Base-by-base conservation (phyloP, 2,329 filamentous ascomycete species). In the Pyricularia grisea region DNA sequence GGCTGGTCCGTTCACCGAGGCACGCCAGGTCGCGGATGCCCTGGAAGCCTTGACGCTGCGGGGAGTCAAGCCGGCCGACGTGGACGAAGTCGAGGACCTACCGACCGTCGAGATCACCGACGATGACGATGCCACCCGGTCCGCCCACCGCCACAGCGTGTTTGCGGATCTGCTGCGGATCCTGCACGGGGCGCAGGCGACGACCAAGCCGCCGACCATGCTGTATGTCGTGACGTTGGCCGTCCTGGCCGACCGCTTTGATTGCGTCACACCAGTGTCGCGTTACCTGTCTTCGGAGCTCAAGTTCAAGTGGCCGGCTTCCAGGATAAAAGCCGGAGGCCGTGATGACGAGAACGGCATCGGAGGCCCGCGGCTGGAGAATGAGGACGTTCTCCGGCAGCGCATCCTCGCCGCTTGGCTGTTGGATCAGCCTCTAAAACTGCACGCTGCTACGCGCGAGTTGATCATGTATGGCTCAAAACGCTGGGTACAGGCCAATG, bases 171-270 rank as follows among this genome's bases (percentile, higher is more conserved):
- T 93, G 73, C 79, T 93, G 28, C 81, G 84, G 23, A 85, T 91
- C 23, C 79, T 92, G 23, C 91, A 93, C 75, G 83, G 83, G 27
- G 79, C 79, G n/a, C 66, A 55, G 66, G 83, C 85, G 55, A 77
- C 81, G 17, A 27, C 58, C n/a, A 67, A 60, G 28, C 31, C 60
- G 23, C 28, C 42, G 2, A 85, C 84, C 20, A 83, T 92, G 72
- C 79, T 85, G 7, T 90, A 90, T 72, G 81, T 91, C 12, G 86
- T 88, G 17, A 90, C 89, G 1, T 79, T 93, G 60, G 87, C 89
- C 60, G 84, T 92, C 67, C 84, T 92, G 69, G 90, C 90, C 11
- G 91, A 93, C 76, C 86, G 90, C 64, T 93, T 92, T 77, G 89
- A 90, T 78, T 90, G 89, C 70, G 78, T 87, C 1, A 76, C 81